Percentiles rank a stretch among this genome's conserved stretches.
These are phyloP conservation scores for Botryosphaeria dothidea DNA, from an alignment of 2,329 filamentous ascomycete genomes.

Conservation along the genomic window DNA sequence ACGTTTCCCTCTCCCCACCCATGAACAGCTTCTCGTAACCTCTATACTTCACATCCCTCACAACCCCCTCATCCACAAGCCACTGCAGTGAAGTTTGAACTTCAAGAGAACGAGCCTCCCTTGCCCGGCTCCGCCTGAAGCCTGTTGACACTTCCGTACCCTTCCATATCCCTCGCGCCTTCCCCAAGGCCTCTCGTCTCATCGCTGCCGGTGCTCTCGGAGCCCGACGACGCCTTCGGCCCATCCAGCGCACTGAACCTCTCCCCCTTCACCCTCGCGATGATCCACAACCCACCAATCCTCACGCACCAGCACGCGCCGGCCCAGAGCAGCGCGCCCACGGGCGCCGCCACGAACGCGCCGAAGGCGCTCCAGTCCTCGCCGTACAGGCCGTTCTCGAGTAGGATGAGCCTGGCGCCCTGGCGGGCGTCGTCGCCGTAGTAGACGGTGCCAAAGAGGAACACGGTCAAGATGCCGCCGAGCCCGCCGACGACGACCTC, in stretches of 20 bases:
- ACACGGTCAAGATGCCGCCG: slow-evolving; percentile 76
- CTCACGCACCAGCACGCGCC: slow-evolving; percentile 62
- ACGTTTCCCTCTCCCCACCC: no score
- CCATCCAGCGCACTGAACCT: slow-evolving; percentile 69
- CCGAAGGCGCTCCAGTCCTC: slow-evolving; percentile 80
- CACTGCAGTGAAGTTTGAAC: neutral
- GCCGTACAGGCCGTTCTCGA: slow-evolving; percentile 73
- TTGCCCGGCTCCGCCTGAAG: neutral
- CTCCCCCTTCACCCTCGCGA: slow-evolving; percentile 59
- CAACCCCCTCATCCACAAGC: neutral
- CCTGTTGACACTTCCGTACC: neutral
- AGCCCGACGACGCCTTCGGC: slow-evolving; percentile 32
- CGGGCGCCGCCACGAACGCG: slow-evolving; percentile 76
- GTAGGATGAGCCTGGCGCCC: slow-evolving; percentile 68
- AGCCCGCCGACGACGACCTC: slow-evolving; percentile 78
- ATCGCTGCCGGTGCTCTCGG: neutral
- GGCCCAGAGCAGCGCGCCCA: slow-evolving; percentile 74
- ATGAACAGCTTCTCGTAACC: no score
- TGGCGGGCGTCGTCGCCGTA: slow-evolving; percentile 66
- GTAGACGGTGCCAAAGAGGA: slow-evolving; percentile 77
- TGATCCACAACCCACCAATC: slow-evolving; percentile 58
- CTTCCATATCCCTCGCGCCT: neutral
- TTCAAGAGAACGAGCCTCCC: neutral
- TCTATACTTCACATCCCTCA: neutral
- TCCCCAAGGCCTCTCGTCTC: neutral